Percentiles rank a stretch among this genome's conserved stretches.
Evolutionary conservation across 345 rosid genomes (phyloP).

Genomic region (Salix dunnii): DNA sequence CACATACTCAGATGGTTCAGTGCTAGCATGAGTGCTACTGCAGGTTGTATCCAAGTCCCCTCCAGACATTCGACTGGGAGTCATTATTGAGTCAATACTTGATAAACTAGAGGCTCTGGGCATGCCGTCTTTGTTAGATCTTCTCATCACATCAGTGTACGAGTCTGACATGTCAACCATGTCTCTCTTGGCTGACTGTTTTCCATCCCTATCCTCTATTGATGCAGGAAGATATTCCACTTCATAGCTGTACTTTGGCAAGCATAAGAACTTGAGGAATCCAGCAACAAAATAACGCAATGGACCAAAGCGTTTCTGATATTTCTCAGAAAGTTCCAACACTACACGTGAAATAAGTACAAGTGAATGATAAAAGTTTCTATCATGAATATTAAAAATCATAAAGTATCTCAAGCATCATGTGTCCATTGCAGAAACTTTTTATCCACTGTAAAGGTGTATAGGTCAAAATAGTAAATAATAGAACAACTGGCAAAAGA

Average conservation of each 20-base stretch:
- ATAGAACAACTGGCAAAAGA: background rate
- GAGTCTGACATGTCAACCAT: conserved; percentile 71
- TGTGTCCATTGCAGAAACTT: background rate
- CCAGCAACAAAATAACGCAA: conserved; percentile 97
- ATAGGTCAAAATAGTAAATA: background rate
- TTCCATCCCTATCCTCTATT: conserved; percentile 65
- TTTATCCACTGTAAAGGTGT: background rate
- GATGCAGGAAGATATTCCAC: conserved; percentile 89
- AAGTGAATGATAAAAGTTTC: background rate
- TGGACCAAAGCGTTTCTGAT: conserved; percentile 93
- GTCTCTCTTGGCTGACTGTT: conserved; percentile 43
- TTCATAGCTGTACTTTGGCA: conserved; percentile 93
- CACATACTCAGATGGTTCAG: conserved; percentile 92
- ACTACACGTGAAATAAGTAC: conserved; percentile 46
- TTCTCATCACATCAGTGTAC: conserved; percentile 76
- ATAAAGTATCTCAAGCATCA: background rate
- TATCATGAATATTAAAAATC: background rate
- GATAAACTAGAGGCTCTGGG: conserved; percentile 98
- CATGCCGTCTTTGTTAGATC: conserved; percentile 70
- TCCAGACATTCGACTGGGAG: conserved; percentile 70
- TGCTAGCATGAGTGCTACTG: conserved; percentile 73
- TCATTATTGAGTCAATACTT: conserved; percentile 93
- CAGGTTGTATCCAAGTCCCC: conserved; percentile 70
- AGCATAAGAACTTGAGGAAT: conserved; percentile 84
- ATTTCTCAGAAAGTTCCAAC: conserved; percentile 90